Evolutionary conservation across 2,329 filamentous ascomycete genomes (phyloP).

Genomic region (Botryosphaeria dothidea): DNA sequence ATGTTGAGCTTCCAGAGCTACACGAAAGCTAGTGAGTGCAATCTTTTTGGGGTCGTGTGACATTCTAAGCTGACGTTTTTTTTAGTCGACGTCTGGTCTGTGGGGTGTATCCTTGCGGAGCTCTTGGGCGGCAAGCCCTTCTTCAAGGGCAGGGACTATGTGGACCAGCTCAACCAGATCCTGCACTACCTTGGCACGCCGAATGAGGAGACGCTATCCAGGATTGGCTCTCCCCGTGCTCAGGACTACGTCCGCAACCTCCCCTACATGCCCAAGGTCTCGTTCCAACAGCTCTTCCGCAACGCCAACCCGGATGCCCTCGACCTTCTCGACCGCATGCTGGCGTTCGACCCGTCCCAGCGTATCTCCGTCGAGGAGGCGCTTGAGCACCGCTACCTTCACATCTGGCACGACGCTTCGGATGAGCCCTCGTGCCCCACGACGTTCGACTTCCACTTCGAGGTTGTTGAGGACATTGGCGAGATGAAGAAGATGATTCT

Average conservation of each 20-base stretch:
- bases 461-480: conserved; percentile 90
- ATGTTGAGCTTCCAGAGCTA: conserved; percentile 99
- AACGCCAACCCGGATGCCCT: conserved; percentile 95
- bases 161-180: conserved; percentile 99
- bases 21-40: conserved; percentile 94
- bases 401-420: conserved; percentile 97
- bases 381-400: conserved; percentile 91
- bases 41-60: neutral
- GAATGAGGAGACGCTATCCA: conserved; percentile 88
- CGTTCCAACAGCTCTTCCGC: conserved; percentile 85
- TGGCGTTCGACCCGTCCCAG: conserved; percentile 91
- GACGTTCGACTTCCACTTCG: conserved; percentile 97
- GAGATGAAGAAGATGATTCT: conserved; percentile 98
- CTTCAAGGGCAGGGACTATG: conserved; percentile 99
- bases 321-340: conserved; percentile 93
- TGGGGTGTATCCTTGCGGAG: conserved; percentile 96
- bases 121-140: conserved; percentile 94
- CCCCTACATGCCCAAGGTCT: conserved; percentile 90
- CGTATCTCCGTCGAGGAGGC: conserved; percentile 94
- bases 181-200: conserved; percentile 96
- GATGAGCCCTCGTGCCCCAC: conserved; percentile 93
- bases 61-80: conserved; percentile 17
- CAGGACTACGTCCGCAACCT: conserved; percentile 98
- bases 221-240: conserved; percentile 91
- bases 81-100: conserved; percentile 96